Evolutionary conservation across 2,329 filamentous ascomycete species (phyloP).

Genomic region (Pyricularia grisea): DNA sequence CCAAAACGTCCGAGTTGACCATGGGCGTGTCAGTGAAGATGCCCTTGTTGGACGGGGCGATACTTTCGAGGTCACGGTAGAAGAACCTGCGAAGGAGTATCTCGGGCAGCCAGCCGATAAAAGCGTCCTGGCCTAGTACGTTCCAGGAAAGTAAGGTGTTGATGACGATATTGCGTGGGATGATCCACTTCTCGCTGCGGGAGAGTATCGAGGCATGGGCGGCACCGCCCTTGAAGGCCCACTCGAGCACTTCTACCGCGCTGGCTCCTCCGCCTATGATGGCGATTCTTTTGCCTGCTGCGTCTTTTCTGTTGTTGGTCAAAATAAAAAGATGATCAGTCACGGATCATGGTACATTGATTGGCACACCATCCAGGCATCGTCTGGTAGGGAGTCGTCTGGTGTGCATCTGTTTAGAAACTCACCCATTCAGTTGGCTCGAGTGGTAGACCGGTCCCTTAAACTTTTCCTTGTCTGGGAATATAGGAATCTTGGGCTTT

Average conservation of each 20-base stretch:
- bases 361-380: too few species aligned
- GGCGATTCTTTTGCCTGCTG: constrained; percentile 64
- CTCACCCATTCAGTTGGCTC: constrained; percentile 55
- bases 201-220: constrained; percentile 63
- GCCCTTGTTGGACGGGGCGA: constrained; percentile 60
- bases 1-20: constrained; percentile 76
- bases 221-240: constrained; percentile 58
- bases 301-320: constrained; percentile 39
- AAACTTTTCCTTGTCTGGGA: constrained; percentile 64
- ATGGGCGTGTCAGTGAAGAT: constrained; percentile 81
- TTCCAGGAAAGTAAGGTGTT: constrained; percentile 68
- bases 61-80: constrained; percentile 69
- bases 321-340: background rate
- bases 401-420: background rate
- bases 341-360: too few species aligned
- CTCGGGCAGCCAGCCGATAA: constrained; percentile 71
- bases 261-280: constrained; percentile 74
- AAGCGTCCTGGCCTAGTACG: constrained; percentile 68
- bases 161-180: constrained; percentile 68
- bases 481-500: constrained; percentile 58
- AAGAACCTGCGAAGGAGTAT: constrained; percentile 66
- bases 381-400: too few species aligned
- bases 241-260: constrained; percentile 76
- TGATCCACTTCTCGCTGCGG: constrained; percentile 79
- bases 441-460: constrained; percentile 67